Conservation (phyloP, 768 basidiomycete genomes). For the Xerocomellus intermedius region DNA sequence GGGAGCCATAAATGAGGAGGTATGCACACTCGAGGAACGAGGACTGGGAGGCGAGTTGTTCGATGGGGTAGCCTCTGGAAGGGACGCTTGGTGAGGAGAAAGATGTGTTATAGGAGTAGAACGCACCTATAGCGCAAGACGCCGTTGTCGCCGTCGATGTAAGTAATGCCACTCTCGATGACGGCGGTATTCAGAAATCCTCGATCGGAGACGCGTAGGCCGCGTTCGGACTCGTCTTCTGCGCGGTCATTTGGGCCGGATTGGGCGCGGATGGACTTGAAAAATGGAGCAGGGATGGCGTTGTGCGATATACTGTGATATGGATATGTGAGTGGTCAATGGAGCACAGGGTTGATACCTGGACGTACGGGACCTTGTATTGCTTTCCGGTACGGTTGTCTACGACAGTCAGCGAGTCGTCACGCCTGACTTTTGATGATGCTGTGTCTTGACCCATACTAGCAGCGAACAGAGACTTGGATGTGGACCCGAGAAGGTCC, state of each 20-base stretch:
- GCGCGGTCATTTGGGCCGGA: constrained; percentile 57
- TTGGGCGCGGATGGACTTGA: constrained; percentile 72
- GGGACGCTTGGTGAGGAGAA: background rate
- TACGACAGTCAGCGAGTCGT: constrained; percentile 55
- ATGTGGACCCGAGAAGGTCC: background rate
- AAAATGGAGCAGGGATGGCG: constrained; percentile 73
- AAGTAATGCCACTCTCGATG: constrained; percentile 78
- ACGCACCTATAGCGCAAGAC: constrained; percentile 72
- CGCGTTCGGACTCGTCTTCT: constrained; percentile 83
- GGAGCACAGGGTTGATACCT: background rate
- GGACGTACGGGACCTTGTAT: constrained; percentile 68
- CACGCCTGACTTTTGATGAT: constrained; percentile 14
- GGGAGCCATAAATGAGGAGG: constrained; percentile 82
- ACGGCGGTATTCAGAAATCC: constrained; percentile 86
- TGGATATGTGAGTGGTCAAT: background rate
- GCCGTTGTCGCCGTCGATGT: constrained; percentile 88
- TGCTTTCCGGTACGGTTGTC: constrained; percentile 87
- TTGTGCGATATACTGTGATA: constrained; percentile 71
- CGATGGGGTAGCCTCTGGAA: constrained; percentile 85
- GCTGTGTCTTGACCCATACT: constrained; percentile 29
- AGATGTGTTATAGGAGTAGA: background rate
- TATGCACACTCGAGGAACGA: constrained; percentile 82
- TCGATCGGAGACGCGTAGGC: constrained; percentile 74
- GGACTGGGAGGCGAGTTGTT: constrained; percentile 79
- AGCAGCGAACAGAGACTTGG: background rate